Conservation (phyloP, 192 early-diverging fungal genomes). For the Diversispora eburnea region DNA sequence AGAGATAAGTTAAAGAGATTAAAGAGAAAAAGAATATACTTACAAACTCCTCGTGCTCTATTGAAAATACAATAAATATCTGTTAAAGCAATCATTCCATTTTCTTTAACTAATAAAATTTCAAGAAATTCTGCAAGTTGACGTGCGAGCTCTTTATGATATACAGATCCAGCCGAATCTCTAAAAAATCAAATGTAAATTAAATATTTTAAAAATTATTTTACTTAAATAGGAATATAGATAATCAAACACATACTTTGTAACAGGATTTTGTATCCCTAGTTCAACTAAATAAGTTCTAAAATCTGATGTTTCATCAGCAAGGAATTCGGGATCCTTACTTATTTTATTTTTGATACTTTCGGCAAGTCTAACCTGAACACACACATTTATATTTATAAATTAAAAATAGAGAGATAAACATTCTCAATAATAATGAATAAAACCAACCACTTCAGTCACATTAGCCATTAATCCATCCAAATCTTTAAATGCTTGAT, state of each 20-base stretch:
- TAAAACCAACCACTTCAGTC: slow-evolving; percentile 70
- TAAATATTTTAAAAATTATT: neutral
- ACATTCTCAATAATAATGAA: neutral
- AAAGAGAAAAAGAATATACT: slow-evolving; percentile 25
- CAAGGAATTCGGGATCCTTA: slow-evolving; percentile 35
- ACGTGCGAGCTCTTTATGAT: slow-evolving; percentile 80
- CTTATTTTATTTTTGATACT: slow-evolving; percentile 55
- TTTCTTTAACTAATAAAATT: slow-evolving; percentile 58
- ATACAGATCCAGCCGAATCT: slow-evolving; percentile 81
- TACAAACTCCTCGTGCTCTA: slow-evolving; percentile 83
- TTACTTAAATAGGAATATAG: neutral
- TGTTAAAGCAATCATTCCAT: slow-evolving; percentile 77
- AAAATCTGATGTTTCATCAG: slow-evolving; percentile 52
- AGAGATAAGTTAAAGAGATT: too few relatives aligned
- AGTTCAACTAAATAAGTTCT: slow-evolving; percentile 77
- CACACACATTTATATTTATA: neutral
- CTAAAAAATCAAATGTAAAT: slow-evolving; percentile 35
- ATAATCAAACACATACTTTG: slow-evolving; percentile 52
- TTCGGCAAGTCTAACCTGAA: slow-evolving; percentile 65
- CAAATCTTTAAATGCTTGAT: slow-evolving; percentile 85
- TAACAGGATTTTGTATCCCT: slow-evolving; percentile 88
- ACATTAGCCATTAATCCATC: slow-evolving; percentile 85
- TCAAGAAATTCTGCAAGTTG: slow-evolving; percentile 82
- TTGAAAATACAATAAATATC: slow-evolving; percentile 96
- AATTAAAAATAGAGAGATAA: slow-evolving; percentile 28